Conservation (phyloP, 495 filamentous ascomycete genomes). For the Aspergillus campestris region DNA sequence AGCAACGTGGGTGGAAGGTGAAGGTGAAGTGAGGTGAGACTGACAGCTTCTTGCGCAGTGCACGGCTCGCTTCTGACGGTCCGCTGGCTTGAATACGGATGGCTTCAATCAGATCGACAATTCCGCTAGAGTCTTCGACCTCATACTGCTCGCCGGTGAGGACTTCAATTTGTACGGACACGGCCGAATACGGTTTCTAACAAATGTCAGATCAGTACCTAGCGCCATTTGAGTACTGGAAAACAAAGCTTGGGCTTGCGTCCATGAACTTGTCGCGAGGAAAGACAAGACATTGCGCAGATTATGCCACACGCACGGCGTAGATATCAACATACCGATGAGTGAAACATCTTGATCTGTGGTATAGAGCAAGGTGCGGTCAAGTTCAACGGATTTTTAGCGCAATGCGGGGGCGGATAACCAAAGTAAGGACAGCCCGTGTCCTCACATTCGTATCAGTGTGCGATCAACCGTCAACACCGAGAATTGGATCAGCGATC, state of each 20-base stretch:
- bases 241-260: background rate
- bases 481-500: too few relatives aligned
- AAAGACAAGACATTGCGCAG: background rate
- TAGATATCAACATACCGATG: constrained; percentile 22
- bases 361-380: too few relatives aligned
- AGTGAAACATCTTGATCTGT: constrained; percentile 30
- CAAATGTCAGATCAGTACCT: background rate
- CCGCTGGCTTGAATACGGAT: constrained; percentile 84
- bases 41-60: constrained; percentile 91
- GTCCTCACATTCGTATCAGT: background rate
- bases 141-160: constrained; percentile 85
- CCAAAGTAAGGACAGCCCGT: background rate
- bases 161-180: constrained; percentile 89
- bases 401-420: background rate
- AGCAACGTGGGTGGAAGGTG: constrained; percentile 1
- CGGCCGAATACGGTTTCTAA: constrained; percentile 84
- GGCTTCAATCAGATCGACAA: constrained; percentile 89
- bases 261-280: background rate
- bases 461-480: background rate
- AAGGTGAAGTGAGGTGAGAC: constrained; percentile 16
- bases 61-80: constrained; percentile 82
- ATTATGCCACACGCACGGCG: background rate
- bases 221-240: background rate
- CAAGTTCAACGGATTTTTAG: background rate
- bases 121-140: constrained; percentile 82